phyloP scores from a whole-genome alignment of 768 basidiomycete genomes.

The Tylopilus cervinicoccineus region DNA sequence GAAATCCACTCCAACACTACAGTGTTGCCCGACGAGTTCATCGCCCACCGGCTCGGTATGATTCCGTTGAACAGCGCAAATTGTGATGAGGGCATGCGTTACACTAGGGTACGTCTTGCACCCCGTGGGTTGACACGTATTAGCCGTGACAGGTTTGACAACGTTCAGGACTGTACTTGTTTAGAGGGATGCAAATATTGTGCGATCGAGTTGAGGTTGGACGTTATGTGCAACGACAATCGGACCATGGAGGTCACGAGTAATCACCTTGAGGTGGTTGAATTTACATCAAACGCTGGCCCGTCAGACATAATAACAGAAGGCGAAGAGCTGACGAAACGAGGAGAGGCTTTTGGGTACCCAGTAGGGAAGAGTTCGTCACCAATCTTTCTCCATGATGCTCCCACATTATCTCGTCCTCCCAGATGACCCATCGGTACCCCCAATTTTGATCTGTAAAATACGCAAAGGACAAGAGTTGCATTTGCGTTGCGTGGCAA shows the following conservation, averaged over 20 bases:
- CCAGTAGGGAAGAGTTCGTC: slow-evolving; percentile 80
- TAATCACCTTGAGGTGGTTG: slow-evolving; percentile 68
- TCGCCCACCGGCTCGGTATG: slow-evolving; percentile 94
- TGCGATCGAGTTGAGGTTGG: slow-evolving; percentile 76
- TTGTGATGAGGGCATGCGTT: slow-evolving; percentile 85
- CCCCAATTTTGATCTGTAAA: slow-evolving; percentile 84
- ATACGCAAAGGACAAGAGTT: slow-evolving; percentile 94
- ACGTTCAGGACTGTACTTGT: slow-evolving; percentile 84
- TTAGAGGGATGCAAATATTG: slow-evolving; percentile 80
- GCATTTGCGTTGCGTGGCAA: slow-evolving; percentile 79
- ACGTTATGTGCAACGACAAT: slow-evolving; percentile 68
- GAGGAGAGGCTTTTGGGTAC: slow-evolving; percentile 70
- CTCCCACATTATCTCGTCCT: slow-evolving; percentile 5
- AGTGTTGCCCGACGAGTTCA: slow-evolving; percentile 94
- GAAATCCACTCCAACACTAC: slow-evolving; percentile 89
- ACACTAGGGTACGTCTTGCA: slow-evolving; percentile 54
- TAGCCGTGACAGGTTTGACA: slow-evolving; percentile 1
- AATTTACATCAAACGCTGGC: slow-evolving; percentile 36
- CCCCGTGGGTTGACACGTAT: background rate
- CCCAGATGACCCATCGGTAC: slow-evolving; percentile 53
- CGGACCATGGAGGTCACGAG: slow-evolving; percentile 85
- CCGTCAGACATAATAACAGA: slow-evolving; percentile 32
- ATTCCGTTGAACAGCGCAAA: slow-evolving; percentile 84
- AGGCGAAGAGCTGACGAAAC: slow-evolving; percentile 72
- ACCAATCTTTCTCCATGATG: background rate